Conservation (phyloP, 352 stramenopile genomes). For the Phytophthora constricta region DNA sequence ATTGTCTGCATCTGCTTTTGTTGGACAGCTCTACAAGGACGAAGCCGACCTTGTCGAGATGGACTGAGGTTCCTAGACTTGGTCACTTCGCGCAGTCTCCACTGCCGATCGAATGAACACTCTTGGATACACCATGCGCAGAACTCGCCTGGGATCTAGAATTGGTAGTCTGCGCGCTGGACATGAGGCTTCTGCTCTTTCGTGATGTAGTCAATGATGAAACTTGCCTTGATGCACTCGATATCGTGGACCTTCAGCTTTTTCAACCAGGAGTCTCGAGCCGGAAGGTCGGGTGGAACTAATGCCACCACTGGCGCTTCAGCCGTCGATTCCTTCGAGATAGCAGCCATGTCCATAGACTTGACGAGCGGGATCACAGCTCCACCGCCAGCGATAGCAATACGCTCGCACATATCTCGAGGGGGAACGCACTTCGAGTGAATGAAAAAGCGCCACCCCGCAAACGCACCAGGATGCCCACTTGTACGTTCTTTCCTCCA, state of each 20-base stretch:
- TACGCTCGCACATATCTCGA: constrained; percentile 82
- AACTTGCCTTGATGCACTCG: constrained; percentile 76
- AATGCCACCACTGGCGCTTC: constrained; percentile 66
- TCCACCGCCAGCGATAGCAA: constrained; percentile 66
- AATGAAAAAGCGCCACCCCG: constrained; percentile 76
- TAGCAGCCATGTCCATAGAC: constrained; percentile 49
- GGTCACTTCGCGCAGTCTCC: too few relatives aligned
- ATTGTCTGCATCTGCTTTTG: constrained; percentile 26
- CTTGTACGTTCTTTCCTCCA: constrained; percentile 68
- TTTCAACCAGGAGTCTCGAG: constrained; percentile 75
- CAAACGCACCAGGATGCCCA: constrained; percentile 62
- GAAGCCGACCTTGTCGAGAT: constrained; percentile 52
- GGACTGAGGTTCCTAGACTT: too few relatives aligned
- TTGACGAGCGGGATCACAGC: constrained; percentile 68
- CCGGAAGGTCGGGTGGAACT: constrained; percentile 55
- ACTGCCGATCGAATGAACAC: too few relatives aligned
- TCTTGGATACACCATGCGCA: too few relatives aligned
- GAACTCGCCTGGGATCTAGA: constrained; percentile 41
- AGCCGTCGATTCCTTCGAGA: constrained; percentile 42
- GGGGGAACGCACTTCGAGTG: constrained; percentile 78
- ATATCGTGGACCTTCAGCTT: constrained; percentile 71
- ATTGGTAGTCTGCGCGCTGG: constrained; percentile 53
- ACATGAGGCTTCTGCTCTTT: constrained; percentile 75
- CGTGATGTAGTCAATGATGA: constrained; percentile 88
- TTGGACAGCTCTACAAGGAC: constrained; percentile 55